A percentile compares a stretch with the other conserved stretches of the same genome.
Conservation (phyloP, 2,329 filamentous ascomycete genomes). For the Cryoendolithus antarcticus region DNA sequence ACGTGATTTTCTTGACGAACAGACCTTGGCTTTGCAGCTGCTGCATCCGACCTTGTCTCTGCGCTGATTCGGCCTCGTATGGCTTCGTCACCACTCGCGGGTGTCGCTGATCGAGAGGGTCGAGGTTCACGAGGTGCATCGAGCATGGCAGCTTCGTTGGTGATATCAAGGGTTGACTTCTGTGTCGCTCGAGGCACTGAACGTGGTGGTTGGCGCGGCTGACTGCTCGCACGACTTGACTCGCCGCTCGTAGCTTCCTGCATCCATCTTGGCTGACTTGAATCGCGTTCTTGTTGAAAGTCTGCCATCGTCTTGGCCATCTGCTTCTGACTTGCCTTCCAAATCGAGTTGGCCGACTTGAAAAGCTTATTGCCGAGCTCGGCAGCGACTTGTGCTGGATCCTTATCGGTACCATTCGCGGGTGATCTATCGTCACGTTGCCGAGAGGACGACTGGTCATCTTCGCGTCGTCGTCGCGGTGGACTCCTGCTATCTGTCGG, state of each 20-base stretch:
- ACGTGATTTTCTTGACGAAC: too few relatives aligned
- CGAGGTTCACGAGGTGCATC: constrained; percentile 49
- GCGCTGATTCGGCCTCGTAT: too few relatives aligned
- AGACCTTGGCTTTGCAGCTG: too few relatives aligned
- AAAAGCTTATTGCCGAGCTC: constrained; percentile 73
- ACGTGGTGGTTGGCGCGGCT: constrained; percentile 16
- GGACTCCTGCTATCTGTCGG: constrained; percentile 10
- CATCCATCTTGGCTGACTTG: constrained; percentile 92
- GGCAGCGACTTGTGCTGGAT: constrained; percentile 68
- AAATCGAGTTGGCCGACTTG: constrained; percentile 88
- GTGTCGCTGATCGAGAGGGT: constrained; percentile 31
- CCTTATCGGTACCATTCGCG: constrained; percentile 44
- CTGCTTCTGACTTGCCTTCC: constrained; percentile 90
- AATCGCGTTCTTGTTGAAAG: constrained; percentile 62
- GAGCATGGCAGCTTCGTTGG: constrained; percentile 59
- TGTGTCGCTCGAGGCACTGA: constrained; percentile 8
- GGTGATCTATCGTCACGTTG: constrained; percentile 44
- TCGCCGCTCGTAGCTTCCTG: constrained; percentile 43
- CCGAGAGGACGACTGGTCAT: constrained; percentile 33
- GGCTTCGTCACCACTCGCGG: constrained; percentile 10
- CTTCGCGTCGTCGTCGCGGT: constrained; percentile 18
- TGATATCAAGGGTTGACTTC: constrained; percentile 22
- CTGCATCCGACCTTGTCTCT: too few relatives aligned
- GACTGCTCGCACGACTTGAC: constrained; percentile 14
- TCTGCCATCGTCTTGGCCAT: constrained; percentile 87